Evolutionary conservation across 257 asterid species (phyloP), one percentile per base, ranked within the genome.

Genomic region (Solanum paucissectum): DNA sequence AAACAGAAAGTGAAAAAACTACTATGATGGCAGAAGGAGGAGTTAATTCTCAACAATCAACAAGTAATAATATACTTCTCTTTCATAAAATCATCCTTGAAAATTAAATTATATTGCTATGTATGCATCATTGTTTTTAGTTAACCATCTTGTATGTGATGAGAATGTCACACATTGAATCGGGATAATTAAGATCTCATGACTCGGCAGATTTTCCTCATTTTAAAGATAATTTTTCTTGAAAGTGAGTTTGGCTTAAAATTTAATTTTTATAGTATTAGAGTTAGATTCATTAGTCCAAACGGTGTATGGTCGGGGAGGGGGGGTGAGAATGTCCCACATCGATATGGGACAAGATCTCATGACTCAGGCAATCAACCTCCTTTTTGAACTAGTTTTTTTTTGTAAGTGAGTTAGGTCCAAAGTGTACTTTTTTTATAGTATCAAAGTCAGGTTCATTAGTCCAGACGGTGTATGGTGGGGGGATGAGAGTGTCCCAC

Each of bases 141-240:
- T 21, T 75, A 37, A 23, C 18, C 27, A 38, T 12, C 21, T 73
- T 11, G 42, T 10, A 18, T 18, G 3, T 72, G 44, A 60, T 60
- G 29, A 60, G 29, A 60, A 60, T 60, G 29, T 21, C 27, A 10
- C 69, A 60, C 27, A 23, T 55, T 55, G 9, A 55, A 55, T 18
- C n/a, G 10, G 9, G n/a, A 18, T 18, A 16, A 52, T 52, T 52
- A 52, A 3, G 1, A 52, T 52, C n/a, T 18, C 4, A 1, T 52
- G n/a, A 52, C 9, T 52, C 0, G 9, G 0, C 2, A 0, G 8
- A 3, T 18, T 18, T 52, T 52, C 0, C 8, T 52, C 8, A 2
- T 16, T 52, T 18, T 52, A 18, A 6, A 52, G 23, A 18, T 52
- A 52, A 0, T 52, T 52, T 52, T 49, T 49, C 3, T 13, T 13